Evolutionary conservation across 2,329 filamentous ascomycete genomes (phyloP), one percentile per base, ranked within the genome.

Genomic region (Cryphonectria japonica): DNA sequence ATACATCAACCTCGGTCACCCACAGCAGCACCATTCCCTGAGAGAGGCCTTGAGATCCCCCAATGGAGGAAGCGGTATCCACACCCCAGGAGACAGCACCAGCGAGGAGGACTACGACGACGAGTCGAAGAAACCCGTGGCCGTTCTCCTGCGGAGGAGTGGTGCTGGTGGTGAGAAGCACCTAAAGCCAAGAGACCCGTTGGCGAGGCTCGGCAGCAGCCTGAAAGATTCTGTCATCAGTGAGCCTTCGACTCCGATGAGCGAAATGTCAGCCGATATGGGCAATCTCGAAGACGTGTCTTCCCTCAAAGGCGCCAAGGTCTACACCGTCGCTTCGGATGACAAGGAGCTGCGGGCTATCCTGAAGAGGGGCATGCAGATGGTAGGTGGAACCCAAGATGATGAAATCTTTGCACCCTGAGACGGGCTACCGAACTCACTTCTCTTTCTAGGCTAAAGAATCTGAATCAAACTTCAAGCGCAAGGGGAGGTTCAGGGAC

Each of bases 91-190:
- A 2, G 83, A 83, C 19, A 83, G 80, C 19, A 77, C 82, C 1
- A 85, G 83, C 52, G 83, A 84, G 68, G 83, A 85, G 73, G 83
- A 85, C 69, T 84, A 84, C 63, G 83, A 85, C 43, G 80, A 82
- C 22, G 77, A 79, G 26, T 74, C 75, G 1, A 75, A 50, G 14
- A 71, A 66, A 66, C 74, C 70, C n/a, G 75, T 70, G 26, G 71
- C 71, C 26, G 75, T 78, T 61, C 73, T 77, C 13, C 74, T 75
- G 37, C 71, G 75, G 61, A 68, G 68, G 60, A 54, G 19, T 75
- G 22, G 75, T 75, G 39, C 76, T 73, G 39, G 76, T 73, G 37
- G 76, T 75, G 14, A 77, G 73, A 54, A 50, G 29, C 26, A 29
- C 14, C 22, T 19, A 69, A 69, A 60, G 61, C 69, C 4, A 63